Evolutionary conservation across 1,139 yeast species (phyloP).

Genomic region (Meyerozyma sp.): DNA sequence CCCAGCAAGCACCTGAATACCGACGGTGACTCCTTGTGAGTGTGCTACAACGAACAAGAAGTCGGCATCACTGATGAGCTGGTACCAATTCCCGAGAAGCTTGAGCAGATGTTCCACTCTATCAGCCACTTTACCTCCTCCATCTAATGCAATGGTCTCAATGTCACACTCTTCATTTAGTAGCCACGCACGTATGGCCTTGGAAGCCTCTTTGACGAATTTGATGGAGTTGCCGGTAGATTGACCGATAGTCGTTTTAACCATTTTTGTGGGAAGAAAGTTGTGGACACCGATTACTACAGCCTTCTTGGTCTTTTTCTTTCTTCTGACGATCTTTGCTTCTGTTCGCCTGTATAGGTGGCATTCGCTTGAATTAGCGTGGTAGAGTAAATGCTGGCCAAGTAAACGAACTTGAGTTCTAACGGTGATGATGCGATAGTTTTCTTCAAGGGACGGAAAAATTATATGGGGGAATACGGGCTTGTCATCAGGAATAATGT

Average conservation of each 20-base stretch:
- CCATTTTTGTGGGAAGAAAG: slow-evolving; percentile 49
- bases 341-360: slow-evolving; percentile 27
- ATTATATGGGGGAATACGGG: neutral
- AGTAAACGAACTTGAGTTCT: slow-evolving; percentile 34
- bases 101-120: slow-evolving; percentile 30
- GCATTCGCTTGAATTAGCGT: slow-evolving; percentile 21
- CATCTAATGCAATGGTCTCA: slow-evolving; percentile 48
- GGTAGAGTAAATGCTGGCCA: slow-evolving; percentile 27
- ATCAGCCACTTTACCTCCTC: slow-evolving; percentile 43
- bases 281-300: slow-evolving; percentile 48
- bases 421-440: slow-evolving; percentile 33
- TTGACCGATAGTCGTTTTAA: slow-evolving; percentile 39
- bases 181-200: slow-evolving; percentile 38
- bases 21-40: slow-evolving; percentile 42
- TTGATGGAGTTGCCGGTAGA: slow-evolving; percentile 39
- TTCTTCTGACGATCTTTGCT: slow-evolving; percentile 11
- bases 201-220: slow-evolving; percentile 30
- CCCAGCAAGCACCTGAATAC: slow-evolving; percentile 36
- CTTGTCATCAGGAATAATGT: slow-evolving; percentile 1
- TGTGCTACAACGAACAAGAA: slow-evolving; percentile 41
- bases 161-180: slow-evolving; percentile 21
- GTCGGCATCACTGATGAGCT: slow-evolving; percentile 31
- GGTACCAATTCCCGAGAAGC: slow-evolving; percentile 41
- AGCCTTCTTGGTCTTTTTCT: slow-evolving; percentile 24
- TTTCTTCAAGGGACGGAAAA: slow-evolving; percentile 15